Evolutionary conservation across 805 yeast genomes (phyloP).

Genomic region (Cyberlindnera maclurae): DNA sequence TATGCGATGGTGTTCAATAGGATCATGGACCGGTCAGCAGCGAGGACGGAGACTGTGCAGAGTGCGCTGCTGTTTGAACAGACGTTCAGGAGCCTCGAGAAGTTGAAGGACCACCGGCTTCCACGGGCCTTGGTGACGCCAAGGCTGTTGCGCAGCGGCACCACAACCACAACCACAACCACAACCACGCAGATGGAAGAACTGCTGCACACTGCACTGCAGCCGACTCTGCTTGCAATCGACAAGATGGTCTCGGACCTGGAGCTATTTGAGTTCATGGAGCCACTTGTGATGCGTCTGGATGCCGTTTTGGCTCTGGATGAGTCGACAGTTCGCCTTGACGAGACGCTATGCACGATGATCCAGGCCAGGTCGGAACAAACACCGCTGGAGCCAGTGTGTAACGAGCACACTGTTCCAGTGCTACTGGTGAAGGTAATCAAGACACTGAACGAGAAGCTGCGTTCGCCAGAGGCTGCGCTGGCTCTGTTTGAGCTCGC

Average conservation of each 20-base stretch:
- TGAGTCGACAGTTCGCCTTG: constrained; percentile 1
- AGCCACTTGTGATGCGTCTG: constrained; percentile 1
- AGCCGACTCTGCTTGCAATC: not conserved
- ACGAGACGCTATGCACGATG: not conserved
- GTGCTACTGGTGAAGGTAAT: constrained; percentile 8
- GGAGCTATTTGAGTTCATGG: constrained; percentile 7
- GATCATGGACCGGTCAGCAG: constrained; percentile 1
- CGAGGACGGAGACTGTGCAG: not conserved
- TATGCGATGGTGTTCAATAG: constrained; percentile 1
- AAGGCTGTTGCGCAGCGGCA: not conserved
- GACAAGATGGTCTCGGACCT: constrained; percentile 4
- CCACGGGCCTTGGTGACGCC: not conserved
- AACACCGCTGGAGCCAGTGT: constrained; percentile 6
- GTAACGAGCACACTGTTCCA: constrained; percentile 15
- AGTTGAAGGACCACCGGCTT: not conserved
- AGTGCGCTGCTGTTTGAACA: constrained; percentile 2
- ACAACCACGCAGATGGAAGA: too few relatives aligned
- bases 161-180: too few relatives aligned
- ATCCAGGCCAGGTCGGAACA: constrained; percentile 1
- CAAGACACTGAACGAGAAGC: constrained; percentile 5
- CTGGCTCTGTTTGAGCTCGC: constrained; percentile 29
- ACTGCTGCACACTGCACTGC: not conserved
- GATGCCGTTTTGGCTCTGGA: constrained; percentile 1
- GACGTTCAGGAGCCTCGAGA: constrained; percentile 1
- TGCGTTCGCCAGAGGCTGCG: constrained; percentile 20